phyloP scores from a whole-genome alignment of 2,329 filamentous ascomycete species.

The Ambrosiella xylebori region DNA sequence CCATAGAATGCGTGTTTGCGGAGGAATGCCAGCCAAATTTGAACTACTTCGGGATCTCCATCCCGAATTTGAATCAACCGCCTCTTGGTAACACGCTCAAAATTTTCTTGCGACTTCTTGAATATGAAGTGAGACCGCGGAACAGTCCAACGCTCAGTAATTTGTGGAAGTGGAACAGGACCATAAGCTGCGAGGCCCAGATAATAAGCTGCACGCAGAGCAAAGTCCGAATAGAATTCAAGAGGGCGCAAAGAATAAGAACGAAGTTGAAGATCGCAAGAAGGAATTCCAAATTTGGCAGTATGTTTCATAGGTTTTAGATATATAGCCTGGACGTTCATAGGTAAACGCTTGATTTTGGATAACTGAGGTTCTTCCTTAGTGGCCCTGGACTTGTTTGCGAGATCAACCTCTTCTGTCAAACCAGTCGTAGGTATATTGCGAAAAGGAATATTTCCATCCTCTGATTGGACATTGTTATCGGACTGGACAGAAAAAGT shows the following conservation, averaged over 20 bases:
- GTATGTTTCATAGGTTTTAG: slow-evolving; percentile 65
- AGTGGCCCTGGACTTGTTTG: slow-evolving; percentile 1
- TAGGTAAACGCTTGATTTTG: slow-evolving; percentile 11
- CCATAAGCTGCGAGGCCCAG: slow-evolving; percentile 72
- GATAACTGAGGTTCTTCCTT: slow-evolving; percentile 5
- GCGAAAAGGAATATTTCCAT: not conserved
- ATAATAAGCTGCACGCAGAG: slow-evolving; percentile 86
- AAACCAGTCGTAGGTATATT: not conserved
- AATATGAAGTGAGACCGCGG: slow-evolving; percentile 77
- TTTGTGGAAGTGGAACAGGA: slow-evolving; percentile 69
- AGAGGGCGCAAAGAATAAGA: slow-evolving; percentile 82
- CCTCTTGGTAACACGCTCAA: slow-evolving; percentile 74
- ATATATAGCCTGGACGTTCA: slow-evolving; percentile 60
- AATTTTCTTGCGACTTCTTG: slow-evolving; percentile 97
- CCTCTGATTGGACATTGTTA: not conserved
- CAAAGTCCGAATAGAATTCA: slow-evolving; percentile 90
- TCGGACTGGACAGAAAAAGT: not conserved
- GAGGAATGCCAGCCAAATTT: slow-evolving; percentile 82
- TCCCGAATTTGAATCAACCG: slow-evolving; percentile 85
- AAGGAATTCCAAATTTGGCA: slow-evolving; percentile 59
- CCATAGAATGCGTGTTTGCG: slow-evolving; percentile 86
- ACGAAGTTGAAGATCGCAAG: slow-evolving; percentile 81
- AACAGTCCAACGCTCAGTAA: slow-evolving; percentile 88
- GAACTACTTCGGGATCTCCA: slow-evolving; percentile 72
- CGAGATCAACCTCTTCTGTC: slow-evolving; percentile 1